Conservation (phyloP, 1,284 basidiomycete species). For the Tremellales sp. region DNA sequence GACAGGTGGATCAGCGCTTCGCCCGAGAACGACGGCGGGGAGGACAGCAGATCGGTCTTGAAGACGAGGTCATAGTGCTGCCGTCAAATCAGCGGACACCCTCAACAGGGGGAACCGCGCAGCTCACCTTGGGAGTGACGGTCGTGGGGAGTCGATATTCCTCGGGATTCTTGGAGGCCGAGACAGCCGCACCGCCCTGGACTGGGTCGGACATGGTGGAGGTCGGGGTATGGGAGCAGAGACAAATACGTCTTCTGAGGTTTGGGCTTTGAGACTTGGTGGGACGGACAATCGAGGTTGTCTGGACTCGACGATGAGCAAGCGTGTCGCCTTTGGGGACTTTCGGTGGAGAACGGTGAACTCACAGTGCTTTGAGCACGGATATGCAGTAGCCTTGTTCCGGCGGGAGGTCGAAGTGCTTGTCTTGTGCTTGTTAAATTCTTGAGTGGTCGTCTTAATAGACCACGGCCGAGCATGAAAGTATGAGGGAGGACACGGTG, state of each 20-base stretch:
- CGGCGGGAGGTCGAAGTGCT: no score
- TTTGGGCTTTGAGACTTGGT: background rate
- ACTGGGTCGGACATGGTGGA: conserved; percentile 18
- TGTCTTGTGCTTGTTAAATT: no score
- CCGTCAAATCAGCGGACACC: background rate
- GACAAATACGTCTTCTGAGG: conserved; percentile 12
- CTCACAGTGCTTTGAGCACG: no score
- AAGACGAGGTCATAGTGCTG: conserved; percentile 76
- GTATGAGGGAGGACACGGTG: no score
- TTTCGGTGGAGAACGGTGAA: no score
- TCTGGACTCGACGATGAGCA: no score
- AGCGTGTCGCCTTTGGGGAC: no score
- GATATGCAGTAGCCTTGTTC: no score
- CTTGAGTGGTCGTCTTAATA: no score
- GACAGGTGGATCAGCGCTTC: conserved; percentile 75
- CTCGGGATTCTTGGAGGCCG: conserved; percentile 11
- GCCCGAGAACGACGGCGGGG: conserved; percentile 63
- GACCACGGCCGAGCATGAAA: no score
- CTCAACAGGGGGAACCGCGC: background rate
- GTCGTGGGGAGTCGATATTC: conserved; percentile 71
- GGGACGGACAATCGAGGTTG: no score
- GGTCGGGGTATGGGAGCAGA: conserved; percentile 17
- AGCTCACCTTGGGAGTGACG: conserved; percentile 48
- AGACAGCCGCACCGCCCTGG: conserved; percentile 21
- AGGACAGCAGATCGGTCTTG: conserved; percentile 73